A percentile compares a stretch with the other conserved stretches of the same genome.
phyloP scores from a whole-genome alignment of 345 rosid species.

The Citrus inodora region DNA sequence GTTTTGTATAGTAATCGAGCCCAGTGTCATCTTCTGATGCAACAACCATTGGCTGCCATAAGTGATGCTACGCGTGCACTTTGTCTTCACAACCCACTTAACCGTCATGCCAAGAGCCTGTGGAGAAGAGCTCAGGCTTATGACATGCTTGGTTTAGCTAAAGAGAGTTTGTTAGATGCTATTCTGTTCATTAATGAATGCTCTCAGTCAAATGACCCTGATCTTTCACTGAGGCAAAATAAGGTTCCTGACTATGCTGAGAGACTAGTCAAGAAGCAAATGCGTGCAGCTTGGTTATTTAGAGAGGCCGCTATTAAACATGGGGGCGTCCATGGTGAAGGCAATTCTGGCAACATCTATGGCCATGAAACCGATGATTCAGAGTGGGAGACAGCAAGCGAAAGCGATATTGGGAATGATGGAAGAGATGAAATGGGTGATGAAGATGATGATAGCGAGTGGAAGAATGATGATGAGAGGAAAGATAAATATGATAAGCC shows the following conservation, averaged over 20 bases:
- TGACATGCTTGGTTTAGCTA: constrained; percentile 91
- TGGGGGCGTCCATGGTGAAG: constrained; percentile 80
- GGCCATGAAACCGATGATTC: constrained; percentile 86
- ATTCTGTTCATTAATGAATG: constrained; percentile 96
- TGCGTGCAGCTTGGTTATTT: constrained; percentile 98
- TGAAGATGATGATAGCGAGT: constrained; percentile 65
- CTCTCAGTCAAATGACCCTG: constrained; percentile 95
- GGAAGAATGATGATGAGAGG: constrained; percentile 54
- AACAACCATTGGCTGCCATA: constrained; percentile 88
- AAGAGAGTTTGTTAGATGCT: constrained; percentile 96
- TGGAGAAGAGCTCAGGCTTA: constrained; percentile 99
- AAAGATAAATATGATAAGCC: constrained; percentile 47
- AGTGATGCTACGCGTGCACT: constrained; percentile 93
- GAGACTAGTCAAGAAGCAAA: constrained; percentile 92
- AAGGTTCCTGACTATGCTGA: constrained; percentile 99
- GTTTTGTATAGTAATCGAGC: constrained; percentile 94
- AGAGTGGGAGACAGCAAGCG: constrained; percentile 98
- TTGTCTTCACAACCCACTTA: constrained; percentile 79
- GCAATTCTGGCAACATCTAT: constrained; percentile 56
- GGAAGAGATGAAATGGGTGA: constrained; percentile 73
- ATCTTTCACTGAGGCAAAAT: constrained; percentile 83
- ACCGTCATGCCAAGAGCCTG: constrained; percentile 93
- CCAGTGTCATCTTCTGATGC: constrained; percentile 90
- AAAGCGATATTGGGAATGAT: constrained; percentile 88
- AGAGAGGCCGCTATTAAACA: constrained; percentile 90